These are phyloP conservation scores for Pichia sp. DNA, from an alignment of 1,139 yeast genomes.

Conservation along the genomic window DNA sequence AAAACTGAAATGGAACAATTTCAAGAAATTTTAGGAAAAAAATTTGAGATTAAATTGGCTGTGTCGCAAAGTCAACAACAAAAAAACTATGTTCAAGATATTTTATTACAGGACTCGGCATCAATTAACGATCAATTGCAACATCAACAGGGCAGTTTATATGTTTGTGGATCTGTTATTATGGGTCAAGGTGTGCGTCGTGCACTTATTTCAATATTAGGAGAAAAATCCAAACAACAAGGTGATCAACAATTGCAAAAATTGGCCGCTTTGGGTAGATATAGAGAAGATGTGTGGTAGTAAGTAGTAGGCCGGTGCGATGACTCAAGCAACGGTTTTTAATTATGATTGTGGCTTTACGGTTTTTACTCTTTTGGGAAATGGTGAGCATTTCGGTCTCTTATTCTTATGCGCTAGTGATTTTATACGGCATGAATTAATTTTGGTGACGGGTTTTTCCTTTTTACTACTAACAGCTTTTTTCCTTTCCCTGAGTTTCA, in stretches of 20 bases:
- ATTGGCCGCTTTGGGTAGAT: slow-evolving; percentile 73
- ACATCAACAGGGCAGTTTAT: slow-evolving; percentile 67
- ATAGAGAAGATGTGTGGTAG: slow-evolving; percentile 97
- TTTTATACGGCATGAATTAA: too few species aligned
- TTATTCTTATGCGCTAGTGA: too few species aligned
- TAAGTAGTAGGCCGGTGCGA: too few species aligned
- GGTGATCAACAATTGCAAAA: slow-evolving; percentile 68
- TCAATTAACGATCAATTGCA: slow-evolving; percentile 47
- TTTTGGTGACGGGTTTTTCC: too few species aligned
- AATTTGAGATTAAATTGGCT: slow-evolving; percentile 66
- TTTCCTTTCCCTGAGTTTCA: too few species aligned
- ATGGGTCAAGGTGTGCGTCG: slow-evolving; percentile 92
- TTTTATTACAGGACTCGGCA: slow-evolving; percentile 48
- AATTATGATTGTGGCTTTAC: too few species aligned
- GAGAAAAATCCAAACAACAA: slow-evolving; percentile 37
- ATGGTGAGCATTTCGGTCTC: too few species aligned
- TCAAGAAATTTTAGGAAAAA: slow-evolving; percentile 48
- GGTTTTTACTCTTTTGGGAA: too few species aligned
- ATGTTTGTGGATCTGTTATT: slow-evolving; percentile 94
- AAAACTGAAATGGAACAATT: slow-evolving; percentile 61
- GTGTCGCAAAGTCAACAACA: slow-evolving; percentile 48
- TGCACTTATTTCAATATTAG: slow-evolving; percentile 42
- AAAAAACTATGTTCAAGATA: slow-evolving; percentile 84
- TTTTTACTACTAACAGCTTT: too few species aligned
- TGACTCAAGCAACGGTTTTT: too few species aligned